Percentiles rank a stretch among this genome's conserved stretches.
Evolutionary conservation across 2,329 filamentous ascomycete genomes (phyloP).

Genomic region (Byssoonygena ceratinophila): DNA sequence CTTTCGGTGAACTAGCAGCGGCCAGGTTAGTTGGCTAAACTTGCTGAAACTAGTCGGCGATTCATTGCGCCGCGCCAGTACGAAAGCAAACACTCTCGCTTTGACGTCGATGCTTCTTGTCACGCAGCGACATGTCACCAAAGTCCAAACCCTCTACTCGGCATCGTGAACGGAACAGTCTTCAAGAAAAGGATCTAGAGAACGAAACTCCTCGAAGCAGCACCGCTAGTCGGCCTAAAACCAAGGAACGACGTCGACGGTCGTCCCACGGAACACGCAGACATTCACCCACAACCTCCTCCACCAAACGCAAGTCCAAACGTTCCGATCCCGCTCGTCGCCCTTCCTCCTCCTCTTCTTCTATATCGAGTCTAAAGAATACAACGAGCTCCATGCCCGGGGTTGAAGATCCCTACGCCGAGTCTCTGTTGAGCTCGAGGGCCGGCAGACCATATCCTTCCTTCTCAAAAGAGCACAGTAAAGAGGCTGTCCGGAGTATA

Average conservation of each 20-base stretch:
- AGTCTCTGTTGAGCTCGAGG: slow-evolving; percentile 36
- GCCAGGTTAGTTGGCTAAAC: background rate
- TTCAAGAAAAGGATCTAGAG: slow-evolving; percentile 21
- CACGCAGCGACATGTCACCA: slow-evolving; percentile 25
- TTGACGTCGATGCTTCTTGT: background rate
- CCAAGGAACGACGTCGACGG: slow-evolving; percentile 21
- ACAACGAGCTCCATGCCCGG: slow-evolving; percentile 16
- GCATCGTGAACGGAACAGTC: slow-evolving; percentile 25
- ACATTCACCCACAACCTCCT: slow-evolving; percentile 10
- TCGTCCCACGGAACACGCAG: slow-evolving; percentile 22
- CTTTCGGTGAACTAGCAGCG: background rate
- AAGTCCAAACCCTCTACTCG: slow-evolving; percentile 31
- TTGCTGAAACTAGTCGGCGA: too few species aligned
- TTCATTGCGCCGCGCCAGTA: slow-evolving; percentile 18
- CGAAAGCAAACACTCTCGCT: slow-evolving; percentile 22
- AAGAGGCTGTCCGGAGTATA: slow-evolving; percentile 62
- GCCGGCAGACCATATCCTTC: slow-evolving; percentile 60
- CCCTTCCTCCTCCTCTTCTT: slow-evolving; percentile 17
- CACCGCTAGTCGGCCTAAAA: slow-evolving; percentile 5
- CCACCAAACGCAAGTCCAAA: slow-evolving; percentile 13
- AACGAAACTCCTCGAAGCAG: slow-evolving; percentile 7
- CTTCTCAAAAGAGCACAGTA: slow-evolving; percentile 85
- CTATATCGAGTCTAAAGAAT: slow-evolving; percentile 16
- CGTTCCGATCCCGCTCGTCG: slow-evolving; percentile 19
- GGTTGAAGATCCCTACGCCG: slow-evolving; percentile 14